Evolutionary conservation across 306 rosid species (phyloP).

Genomic region (Amphicarpaea edgeworthii): DNA sequence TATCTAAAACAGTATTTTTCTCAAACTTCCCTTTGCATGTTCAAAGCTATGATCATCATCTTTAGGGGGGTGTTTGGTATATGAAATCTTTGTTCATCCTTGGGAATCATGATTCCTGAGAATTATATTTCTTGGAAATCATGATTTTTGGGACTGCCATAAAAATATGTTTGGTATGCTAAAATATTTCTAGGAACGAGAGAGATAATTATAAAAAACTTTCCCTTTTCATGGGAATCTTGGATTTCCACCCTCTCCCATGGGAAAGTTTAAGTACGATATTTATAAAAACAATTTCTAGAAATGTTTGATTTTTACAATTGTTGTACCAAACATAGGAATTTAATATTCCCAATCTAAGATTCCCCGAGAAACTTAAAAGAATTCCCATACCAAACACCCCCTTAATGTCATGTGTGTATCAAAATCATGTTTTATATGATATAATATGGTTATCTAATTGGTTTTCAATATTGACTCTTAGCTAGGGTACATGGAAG

Average conservation of each 20-base stretch:
- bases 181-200: neutral
- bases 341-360: neutral
- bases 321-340: neutral
- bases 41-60: conserved; percentile 26
- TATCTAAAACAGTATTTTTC: conserved; percentile 67
- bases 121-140: neutral
- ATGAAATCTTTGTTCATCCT: too few relatives aligned
- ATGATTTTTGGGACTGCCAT: neutral
- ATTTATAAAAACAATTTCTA: too few relatives aligned
- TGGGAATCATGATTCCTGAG: neutral
- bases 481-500: conserved; percentile 84
- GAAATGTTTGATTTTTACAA: neutral
- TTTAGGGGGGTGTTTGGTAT: neutral
- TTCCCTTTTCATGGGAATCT: neutral
- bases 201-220: neutral
- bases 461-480: conserved; percentile 34
- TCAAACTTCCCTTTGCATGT: conserved; percentile 19
- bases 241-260: neutral
- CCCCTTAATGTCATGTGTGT: neutral
- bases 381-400: neutral
- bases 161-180: neutral
- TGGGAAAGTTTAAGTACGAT: neutral
- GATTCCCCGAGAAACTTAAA: neutral
- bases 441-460: conserved; percentile 22
- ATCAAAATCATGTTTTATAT: conserved; percentile 16